Evolutionary conservation across 1,139 yeast species (phyloP), one percentile per base, ranked within the genome.

Genomic region (Ogataea hybrid): DNA sequence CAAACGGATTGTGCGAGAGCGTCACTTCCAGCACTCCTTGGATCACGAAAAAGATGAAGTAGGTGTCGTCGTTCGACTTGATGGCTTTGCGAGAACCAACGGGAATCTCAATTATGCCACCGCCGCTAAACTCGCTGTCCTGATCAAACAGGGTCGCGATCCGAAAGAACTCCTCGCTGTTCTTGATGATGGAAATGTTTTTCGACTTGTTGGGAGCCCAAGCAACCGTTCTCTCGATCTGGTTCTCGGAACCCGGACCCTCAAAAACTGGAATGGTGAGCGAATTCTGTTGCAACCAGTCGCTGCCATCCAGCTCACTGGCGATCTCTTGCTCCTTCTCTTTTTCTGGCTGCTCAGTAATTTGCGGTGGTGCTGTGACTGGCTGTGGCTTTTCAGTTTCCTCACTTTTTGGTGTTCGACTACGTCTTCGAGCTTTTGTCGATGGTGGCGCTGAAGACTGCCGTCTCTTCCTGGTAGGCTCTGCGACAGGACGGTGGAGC

Each of bases 51-150:
- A 88, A 89, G 25, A 84, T 78, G 53, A 84, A 83, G 48, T 81
- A 75, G 6, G 86, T 81, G 42, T 80, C 80, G 28, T 77, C 80
- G 11, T 94, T 79, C 18, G 81, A 75, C 52, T 79, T 76, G 48
- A 74, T 63, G 34, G 80, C 77, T 58, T 88, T 88, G 37, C 68
- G 68, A 1, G 87, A 86, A 11, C 78, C 80, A 3, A 71, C 62
- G 0, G 92, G 88, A 20, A 89, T 65, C 42, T 77, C 78, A 45
- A 89, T 68, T 50, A 87, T 69, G 1, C 96, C 97, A 25, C 87
- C 79, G 0, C 95, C 95, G 41, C 84, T 75, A 48, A 74, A 75
- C 32, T 80, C 84, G 37, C 75, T 71, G 52, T 84, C 80, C 43
- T 77, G 75, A 52, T 82, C 83, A 52, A 85, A 88, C 38, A 87